These are phyloP conservation scores for Penicillium sp. DNA, from an alignment of 2,329 filamentous ascomycete species.

Conservation along the genomic window DNA sequence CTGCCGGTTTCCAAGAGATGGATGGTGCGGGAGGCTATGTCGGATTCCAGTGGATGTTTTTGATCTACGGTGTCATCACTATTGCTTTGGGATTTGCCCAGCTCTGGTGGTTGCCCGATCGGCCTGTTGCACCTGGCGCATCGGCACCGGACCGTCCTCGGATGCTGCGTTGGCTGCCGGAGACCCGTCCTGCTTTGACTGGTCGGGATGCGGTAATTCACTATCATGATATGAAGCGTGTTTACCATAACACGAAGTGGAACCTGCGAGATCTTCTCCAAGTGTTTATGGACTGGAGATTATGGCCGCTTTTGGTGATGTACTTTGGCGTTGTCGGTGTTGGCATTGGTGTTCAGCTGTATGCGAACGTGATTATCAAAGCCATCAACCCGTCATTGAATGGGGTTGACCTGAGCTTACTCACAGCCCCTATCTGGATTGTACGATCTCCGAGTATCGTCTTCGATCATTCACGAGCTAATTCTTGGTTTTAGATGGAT, in stretches of 20 bases:
- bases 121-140: conserved; percentile 68
- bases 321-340: conserved; percentile 95
- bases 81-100: conserved; percentile 70
- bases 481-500: conserved; percentile 65
- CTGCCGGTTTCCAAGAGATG: conserved; percentile 89
- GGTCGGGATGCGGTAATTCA: conserved; percentile 79
- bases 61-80: conserved; percentile 78
- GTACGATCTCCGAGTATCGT: conserved; percentile 52
- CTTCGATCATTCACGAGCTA: background rate
- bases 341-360: conserved; percentile 85
- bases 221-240: conserved; percentile 77
- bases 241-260: conserved; percentile 78
- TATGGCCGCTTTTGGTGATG: conserved; percentile 86
- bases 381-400: conserved; percentile 74
- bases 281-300: conserved; percentile 80
- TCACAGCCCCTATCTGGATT: conserved; percentile 92
- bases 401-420: conserved; percentile 73
- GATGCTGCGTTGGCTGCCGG: conserved; percentile 66
- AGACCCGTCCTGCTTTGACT: conserved; percentile 68
- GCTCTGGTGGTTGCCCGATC: conserved; percentile 89
- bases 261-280: conserved; percentile 66
- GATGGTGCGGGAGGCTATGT: conserved; percentile 74
- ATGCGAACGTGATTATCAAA: conserved; percentile 82
- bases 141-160: conserved; percentile 18
- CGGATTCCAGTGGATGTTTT: conserved; percentile 73